Conservation (phyloP, 306 rosid species). For the Canavalia ensiformis region DNA sequence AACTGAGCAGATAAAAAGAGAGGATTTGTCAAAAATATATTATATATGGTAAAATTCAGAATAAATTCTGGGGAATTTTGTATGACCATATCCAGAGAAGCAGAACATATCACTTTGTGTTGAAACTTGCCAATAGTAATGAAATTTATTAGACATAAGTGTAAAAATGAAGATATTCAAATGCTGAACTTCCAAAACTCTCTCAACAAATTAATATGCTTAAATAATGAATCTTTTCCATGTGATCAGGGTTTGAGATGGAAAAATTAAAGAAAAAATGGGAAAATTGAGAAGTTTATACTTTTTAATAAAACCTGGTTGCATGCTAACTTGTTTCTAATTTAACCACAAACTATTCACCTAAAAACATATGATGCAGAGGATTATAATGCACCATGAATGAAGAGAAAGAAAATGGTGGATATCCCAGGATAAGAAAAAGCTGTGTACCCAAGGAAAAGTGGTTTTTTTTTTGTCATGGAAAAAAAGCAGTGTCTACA, state of each 20-base stretch:
- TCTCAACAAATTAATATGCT: slow-evolving; percentile 14
- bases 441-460: neutral
- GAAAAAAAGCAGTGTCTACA: neutral
- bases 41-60: slow-evolving; percentile 12
- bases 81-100: slow-evolving; percentile 28
- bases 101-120: neutral
- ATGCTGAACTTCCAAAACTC: slow-evolving; percentile 32
- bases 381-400: slow-evolving; percentile 23
- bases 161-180: slow-evolving; percentile 41
- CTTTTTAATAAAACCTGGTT: slow-evolving; percentile 27
- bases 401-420: slow-evolving; percentile 10
- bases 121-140: neutral
- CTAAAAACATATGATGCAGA: slow-evolving; percentile 13
- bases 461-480: neutral
- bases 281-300: slow-evolving; percentile 17
- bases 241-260: slow-evolving; percentile 15
- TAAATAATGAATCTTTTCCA: neutral
- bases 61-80: neutral
- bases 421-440: slow-evolving; percentile 3
- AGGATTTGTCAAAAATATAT: slow-evolving; percentile 27
- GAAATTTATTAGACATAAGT: neutral
- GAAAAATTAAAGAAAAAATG: neutral
- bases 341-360: slow-evolving; percentile 22
- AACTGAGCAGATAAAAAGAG: slow-evolving; percentile 62
- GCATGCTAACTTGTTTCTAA: slow-evolving; percentile 32